Percentiles rank a stretch among this genome's conserved stretches.
Evolutionary conservation across 371 early-diverging fungal species (phyloP).

Genomic region (Mucor indicus): DNA sequence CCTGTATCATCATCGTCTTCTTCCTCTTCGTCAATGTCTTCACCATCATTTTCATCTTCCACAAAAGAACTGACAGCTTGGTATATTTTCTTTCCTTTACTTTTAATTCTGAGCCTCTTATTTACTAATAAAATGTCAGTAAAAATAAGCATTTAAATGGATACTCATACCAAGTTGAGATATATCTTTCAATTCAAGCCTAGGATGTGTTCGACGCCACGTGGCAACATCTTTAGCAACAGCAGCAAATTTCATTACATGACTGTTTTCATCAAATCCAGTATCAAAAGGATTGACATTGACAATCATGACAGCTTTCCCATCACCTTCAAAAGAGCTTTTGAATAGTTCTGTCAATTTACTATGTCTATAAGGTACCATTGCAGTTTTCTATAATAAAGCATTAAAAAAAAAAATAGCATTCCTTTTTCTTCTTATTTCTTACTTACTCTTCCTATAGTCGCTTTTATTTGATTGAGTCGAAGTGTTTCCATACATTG

Average conservation of each 20-base stretch:
- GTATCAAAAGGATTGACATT: conserved; percentile 67
- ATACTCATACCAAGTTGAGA: conserved; percentile 1
- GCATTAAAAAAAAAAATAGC: background rate
- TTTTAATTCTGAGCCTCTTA: background rate
- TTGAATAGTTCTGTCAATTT: conserved; percentile 72
- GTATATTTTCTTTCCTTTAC: conserved; percentile 6
- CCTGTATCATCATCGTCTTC: conserved; percentile 3
- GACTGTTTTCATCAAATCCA: conserved; percentile 59
- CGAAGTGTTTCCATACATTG: conserved; percentile 77
- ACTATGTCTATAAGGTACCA: conserved; percentile 71
- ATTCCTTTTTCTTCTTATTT: background rate
- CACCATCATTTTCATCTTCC: conserved; percentile 4
- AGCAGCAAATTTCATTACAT: conserved; percentile 69
- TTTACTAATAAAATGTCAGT: background rate
- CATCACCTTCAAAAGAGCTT: conserved; percentile 65
- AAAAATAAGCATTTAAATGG: background rate
- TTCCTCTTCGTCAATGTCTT: background rate
- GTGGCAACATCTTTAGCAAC: conserved; percentile 64
- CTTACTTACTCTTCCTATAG: conserved; percentile 35
- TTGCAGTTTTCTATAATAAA: conserved; percentile 32
- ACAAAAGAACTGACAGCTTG: conserved; percentile 1
- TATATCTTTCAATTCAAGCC: conserved; percentile 26
- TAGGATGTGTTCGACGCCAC: conserved; percentile 40
- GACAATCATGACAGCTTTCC: conserved; percentile 68
- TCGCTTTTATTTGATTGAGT: conserved; percentile 49